Evolutionary conservation across 345 rosid species (phyloP).

Genomic region (Schrenkiella parvula): DNA sequence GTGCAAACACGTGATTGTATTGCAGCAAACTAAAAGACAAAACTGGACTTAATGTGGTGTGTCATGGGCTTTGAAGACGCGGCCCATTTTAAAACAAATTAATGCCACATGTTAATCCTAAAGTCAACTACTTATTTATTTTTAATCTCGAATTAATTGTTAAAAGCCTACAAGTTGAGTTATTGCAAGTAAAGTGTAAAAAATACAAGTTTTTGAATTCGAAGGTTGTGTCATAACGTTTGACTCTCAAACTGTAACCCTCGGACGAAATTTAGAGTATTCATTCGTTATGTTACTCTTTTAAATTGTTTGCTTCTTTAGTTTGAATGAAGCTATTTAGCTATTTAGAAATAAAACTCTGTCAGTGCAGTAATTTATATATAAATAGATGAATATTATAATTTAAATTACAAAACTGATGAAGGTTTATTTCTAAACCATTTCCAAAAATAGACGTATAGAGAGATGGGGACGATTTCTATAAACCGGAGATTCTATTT

Average conservation of each 20-base stretch:
- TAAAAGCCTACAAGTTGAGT: background rate
- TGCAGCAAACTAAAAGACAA: background rate
- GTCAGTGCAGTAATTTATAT: no score
- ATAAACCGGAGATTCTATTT: no score
- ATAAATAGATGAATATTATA: no score
- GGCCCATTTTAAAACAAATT: background rate
- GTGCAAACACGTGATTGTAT: constrained; percentile 23
- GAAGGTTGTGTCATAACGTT: background rate
- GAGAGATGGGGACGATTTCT: no score
- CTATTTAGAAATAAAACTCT: no score
- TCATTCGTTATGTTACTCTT: background rate
- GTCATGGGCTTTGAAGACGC: background rate
- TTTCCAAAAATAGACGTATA: no score
- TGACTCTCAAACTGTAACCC: background rate
- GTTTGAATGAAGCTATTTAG: no score
- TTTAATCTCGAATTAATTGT: background rate
- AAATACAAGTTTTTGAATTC: background rate
- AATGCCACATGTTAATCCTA: no score
- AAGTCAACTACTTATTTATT: no score
- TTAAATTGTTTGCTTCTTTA: background rate
- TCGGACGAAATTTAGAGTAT: background rate
- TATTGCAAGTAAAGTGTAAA: background rate
- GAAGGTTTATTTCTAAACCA: no score
- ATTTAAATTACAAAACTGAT: no score
- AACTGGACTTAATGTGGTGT: background rate